Base-by-base conservation (phyloP, 306 rosid species). In the Adenanthera pavonina region DNA sequence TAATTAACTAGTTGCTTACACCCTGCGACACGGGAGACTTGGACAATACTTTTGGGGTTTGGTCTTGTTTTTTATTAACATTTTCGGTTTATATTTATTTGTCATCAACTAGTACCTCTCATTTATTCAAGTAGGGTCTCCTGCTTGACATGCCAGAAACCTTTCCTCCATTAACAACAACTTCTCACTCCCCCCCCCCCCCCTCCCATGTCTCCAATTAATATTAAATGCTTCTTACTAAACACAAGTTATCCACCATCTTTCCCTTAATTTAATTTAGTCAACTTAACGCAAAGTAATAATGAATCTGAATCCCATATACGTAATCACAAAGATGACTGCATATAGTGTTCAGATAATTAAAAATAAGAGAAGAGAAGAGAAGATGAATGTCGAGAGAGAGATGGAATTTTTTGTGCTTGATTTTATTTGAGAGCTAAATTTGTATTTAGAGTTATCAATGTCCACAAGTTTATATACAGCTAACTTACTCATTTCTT, bases 171-270 rank as follows among this genome's bases (percentile, higher is more conserved):
- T 41, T 9, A 65, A 20, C 3, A 2, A 7, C 53, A 13, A 13
- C 53, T 49, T n/a, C 52, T 48, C 52, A 3, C 57, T 14, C 15
- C 17, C 15, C 20, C 10, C 35, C n/a, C 9, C 7, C 46, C 1
- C 48, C n/a, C 2, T 16, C 15, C 8, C 52, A 68, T 74, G 73
- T 61, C 76, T 25, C 48, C 71, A n/a, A n/a, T n/a, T n/a, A 53
- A 41, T 82, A 62, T 69, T 82, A 53, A 74, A 77, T 78, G 72
- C 69, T 85, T 20, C 34, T 2, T 38, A 17, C 43, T 11, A 61
- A 30, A 61, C 38, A 12, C 67, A 30, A 61, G 69, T 62, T 62
- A 35, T 13, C 19, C 69, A 13, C 33, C 3, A 61, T 62, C 14
- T 12, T 61, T 61, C 17, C 41, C 9, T 61, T 54, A 2, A n/a